Base-by-base conservation (phyloP, 345 rosid species). In the Gossypium stocksii region DNA sequence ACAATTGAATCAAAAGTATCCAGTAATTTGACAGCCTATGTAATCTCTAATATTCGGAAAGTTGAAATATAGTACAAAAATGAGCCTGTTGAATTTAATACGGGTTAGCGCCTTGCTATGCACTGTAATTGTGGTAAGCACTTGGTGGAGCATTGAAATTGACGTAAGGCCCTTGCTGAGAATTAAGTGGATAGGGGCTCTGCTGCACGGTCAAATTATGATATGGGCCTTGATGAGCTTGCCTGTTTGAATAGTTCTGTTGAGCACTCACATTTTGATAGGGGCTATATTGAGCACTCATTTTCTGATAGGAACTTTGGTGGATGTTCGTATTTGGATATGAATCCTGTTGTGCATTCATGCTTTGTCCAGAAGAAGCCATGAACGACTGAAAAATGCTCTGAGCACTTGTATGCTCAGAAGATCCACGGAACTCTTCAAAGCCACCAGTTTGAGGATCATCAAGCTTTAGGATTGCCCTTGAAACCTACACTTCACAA, bases 401-500 rank as follows among this genome's bases (percentile, higher is more conserved):
- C 17, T 78, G 84, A 4, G 69, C 74, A 70, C 79, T 59, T 77
- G 62, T 64, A 59, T 72, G 82, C 62, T 81, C 83, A 7, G 85
- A 75, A 6, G 76, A 74, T 66, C 80, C 74, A 25, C 16, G 76
- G 45, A 61, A 71, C n/a, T 83, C 62, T 66, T 85, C 80, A 9
- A 77, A 25, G 51, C 79, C 79, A 66, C 79, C 83, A 38, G 76
- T 67, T 10, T 66, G 71, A 63, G 75, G 76, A 74, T 83, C 83
- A 58, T 75, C 83, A 45, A 76, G 75, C 78, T 76, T 78, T 72
- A 80, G n/a, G 79, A 85, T 82, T n/a, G 69, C 61, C 25, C 84
- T 83, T 66, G 70, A 43, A 65, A 66, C 78, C 87, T 85, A 7
- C 48, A 17, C 12, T 66, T 66, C 58, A 58, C 48, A 27, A 29